Evolutionary conservation across 208 protist species (phyloP), one percentile per base, ranked within the genome.

Genomic region (Crithidia thermophila): DNA sequence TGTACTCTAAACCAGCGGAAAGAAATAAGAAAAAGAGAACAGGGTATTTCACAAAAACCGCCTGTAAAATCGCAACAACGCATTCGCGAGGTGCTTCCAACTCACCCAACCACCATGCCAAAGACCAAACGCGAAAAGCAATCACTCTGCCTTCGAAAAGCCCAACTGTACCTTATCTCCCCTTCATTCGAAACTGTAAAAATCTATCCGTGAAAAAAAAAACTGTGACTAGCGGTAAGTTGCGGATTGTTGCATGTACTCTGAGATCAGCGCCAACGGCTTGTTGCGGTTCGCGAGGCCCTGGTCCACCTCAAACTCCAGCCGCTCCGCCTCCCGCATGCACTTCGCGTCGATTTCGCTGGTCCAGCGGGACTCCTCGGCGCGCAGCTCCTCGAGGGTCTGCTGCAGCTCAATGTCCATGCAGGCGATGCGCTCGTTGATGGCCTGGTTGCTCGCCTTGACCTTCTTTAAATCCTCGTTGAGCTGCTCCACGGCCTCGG

Each of bases 401-500:
- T 86, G 88, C 61, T 91, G 84, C 28, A 94, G 62, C 42, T 79
- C 75, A 46, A 94, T 79, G 31, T 90, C 84, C 60, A 94, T 78
- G 66, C 82, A 91, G 16, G 78, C 84, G n/a, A 96, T 80, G 23
- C 83, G 85, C 39, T 94, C 86, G 45, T 91, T 85, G 36, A 94
- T 78, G 16, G 87, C 86, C 36, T 81, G 74, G 67, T 96, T 90
- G 53, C 72, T 85, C 40, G 36, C 46, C 65, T 87, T 88, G 28
- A 94, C 67, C 36, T 79, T 72, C 36, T 84, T 82, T 49, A 96
- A 71, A 45, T 82, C 79, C 25, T 77, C 73, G 58, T 96, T 96
- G 18, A 96, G 75, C 52, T 81, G 65, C 45, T 84, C 81, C 52
- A 96, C 91, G 1, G 72, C 82, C 20, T 55, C 66, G 11, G 79